Evolutionary conservation across 1,139 yeast genomes (phyloP), one percentile per base, ranked within the genome.

Genomic region (Diutina catenulata): DNA sequence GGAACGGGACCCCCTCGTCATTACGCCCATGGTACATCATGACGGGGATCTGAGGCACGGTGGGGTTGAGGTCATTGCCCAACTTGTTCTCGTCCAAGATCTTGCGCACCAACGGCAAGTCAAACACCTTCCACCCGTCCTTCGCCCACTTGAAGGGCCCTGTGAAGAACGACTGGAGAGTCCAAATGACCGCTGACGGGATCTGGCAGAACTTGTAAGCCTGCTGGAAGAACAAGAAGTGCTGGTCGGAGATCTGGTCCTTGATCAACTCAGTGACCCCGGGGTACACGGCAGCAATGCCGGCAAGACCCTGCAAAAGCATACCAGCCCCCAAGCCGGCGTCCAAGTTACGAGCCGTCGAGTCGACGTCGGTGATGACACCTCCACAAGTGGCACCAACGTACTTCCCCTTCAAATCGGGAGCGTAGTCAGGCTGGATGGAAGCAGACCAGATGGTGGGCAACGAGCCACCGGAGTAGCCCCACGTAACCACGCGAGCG

Each of bases 261-360:
- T 13, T 0, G 19, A 38, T n/a, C 3, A 25, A 14, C 9, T 13
- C 22, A 2, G 38, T 11, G 14, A 55, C 39, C 3, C 43, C 52
- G 2, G 62, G 57, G 42, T 59, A 59, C 39, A 56, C 61, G 23
- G 51, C 43, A 15, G 43, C 28, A 36, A 60, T 45, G 2, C 64
- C 64, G 29, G 45, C 46, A 21, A 61, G 39, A 1, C 55, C 63
- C 24, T 47, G 40, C 4, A 52, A 47, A 16, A 51, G 44, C 25
- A 59, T 45, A 1, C 63, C 65, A 3, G 62, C 52, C 38, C 50
- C 52, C 1, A 46, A 3, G 2, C 47, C 45, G 1, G 59, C 61
- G 39, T 57, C 57, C 16, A 48, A 43, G 9, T 41, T 42, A 9
- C 40, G 47, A 3, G 52, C 54, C 3, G 55, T 49, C 10, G 52